Conservation (phyloP, 75 land plant species). For the Selaginella tamariscina region DNA sequence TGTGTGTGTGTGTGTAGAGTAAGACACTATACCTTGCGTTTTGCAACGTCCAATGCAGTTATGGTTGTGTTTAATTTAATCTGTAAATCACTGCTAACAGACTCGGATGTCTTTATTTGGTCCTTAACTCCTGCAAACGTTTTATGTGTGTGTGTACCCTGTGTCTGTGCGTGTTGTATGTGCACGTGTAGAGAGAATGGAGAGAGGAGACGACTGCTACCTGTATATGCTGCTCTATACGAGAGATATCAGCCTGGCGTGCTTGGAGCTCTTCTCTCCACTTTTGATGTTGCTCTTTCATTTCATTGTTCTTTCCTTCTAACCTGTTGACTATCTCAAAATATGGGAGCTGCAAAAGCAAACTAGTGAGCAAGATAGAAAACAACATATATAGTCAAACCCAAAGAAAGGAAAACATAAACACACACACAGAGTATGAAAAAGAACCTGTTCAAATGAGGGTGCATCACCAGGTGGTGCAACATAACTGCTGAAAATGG, state of each 20-base stretch:
- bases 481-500: neutral
- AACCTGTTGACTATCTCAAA: neutral
- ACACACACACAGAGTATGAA: too few relatives aligned
- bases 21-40: neutral
- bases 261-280: slow-evolving; percentile 3
- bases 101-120: neutral
- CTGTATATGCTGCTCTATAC: neutral
- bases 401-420: too few relatives aligned
- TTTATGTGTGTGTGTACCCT: too few relatives aligned
- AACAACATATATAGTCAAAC: neutral
- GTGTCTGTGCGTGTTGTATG: too few relatives aligned
- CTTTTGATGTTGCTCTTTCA: neutral
- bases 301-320: neutral
- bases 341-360: neutral
- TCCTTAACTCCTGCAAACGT: neutral
- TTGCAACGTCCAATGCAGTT: neutral
- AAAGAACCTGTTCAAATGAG: neutral
- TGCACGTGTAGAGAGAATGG: neutral
- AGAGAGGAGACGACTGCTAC: neutral
- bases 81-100: neutral
- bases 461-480: neutral
- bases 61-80: neutral
- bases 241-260: neutral
- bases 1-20: too few relatives aligned
- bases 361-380: neutral